phyloP scores from a whole-genome alignment of 2,329 filamentous ascomycete species.

The Clonostachys sp. region DNA sequence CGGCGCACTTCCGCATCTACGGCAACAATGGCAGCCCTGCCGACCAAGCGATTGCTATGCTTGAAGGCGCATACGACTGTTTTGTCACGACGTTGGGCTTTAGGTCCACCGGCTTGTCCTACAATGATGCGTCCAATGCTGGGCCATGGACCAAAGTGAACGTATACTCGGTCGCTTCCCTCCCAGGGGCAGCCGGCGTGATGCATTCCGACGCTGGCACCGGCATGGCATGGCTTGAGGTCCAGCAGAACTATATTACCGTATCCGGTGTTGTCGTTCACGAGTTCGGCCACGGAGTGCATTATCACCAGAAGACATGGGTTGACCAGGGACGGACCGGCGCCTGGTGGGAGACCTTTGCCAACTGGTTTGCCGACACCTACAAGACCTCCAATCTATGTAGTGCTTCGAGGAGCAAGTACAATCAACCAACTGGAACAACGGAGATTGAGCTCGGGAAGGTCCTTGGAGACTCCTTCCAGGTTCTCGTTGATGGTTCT shows the following conservation, averaged over 20 bases:
- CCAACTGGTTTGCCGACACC: slow-evolving; percentile 43
- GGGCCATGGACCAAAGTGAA: slow-evolving; percentile 41
- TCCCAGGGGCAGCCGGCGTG: slow-evolving; percentile 33
- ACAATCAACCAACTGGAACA: slow-evolving; percentile 22
- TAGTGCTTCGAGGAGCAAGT: slow-evolving; percentile 24
- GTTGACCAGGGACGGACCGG: slow-evolving; percentile 38
- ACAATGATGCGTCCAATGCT: slow-evolving; percentile 20
- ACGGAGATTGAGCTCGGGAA: slow-evolving; percentile 36
- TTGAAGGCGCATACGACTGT: slow-evolving; percentile 40
- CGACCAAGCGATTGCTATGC: slow-evolving; percentile 23
- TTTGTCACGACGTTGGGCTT: slow-evolving; percentile 28
- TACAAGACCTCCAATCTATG: slow-evolving; percentile 40
- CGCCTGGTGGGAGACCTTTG: slow-evolving; percentile 46
- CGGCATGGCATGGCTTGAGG: slow-evolving; percentile 37
- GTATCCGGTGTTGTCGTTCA: slow-evolving; percentile 37
- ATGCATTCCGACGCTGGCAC: slow-evolving; percentile 30
- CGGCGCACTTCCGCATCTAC: slow-evolving; percentile 34
- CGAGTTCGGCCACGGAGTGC: slow-evolving; percentile 43
- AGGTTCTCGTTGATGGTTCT: slow-evolving; percentile 41
- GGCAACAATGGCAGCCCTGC: slow-evolving; percentile 12
- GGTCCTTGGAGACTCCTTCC: slow-evolving; percentile 39
- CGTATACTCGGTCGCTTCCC: slow-evolving; percentile 29
- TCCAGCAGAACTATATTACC: slow-evolving; percentile 30
- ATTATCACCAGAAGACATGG: slow-evolving; percentile 37
- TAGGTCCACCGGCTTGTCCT: slow-evolving; percentile 30